Base-by-base conservation (phyloP, 148 eudicot genomes). In the Cornus kousa region DNA sequence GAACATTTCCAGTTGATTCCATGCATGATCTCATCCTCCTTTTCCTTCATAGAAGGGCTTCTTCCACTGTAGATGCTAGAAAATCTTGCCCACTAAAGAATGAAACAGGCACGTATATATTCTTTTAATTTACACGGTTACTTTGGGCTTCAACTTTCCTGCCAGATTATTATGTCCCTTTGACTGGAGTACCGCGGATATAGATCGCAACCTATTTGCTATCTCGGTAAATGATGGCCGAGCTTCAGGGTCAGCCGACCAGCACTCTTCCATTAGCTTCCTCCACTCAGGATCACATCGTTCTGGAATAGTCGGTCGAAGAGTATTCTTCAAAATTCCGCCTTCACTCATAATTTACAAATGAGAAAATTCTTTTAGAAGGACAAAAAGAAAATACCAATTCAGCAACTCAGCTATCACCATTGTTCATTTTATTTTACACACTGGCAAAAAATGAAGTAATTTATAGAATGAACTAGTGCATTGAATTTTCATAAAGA, bases 261-360 rank as follows among this genome's bases (percentile, higher is more conserved):
- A 93, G 85, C 98, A 95, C 13, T 90, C 93, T 76, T 93, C 97
- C 91, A 95, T 91, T 80, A 95, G 87, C 31, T 82, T 88, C 79
- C 80, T 91, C 98, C 98, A 95, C 71, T 91, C 94, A 12, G 89
- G 81, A 81, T 93, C 96, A 84, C 96, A 95, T 53, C 78, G 76
- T 32, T 90, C 94, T 5, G 97, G 97, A 76, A 93, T 80, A 20
- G 83, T 77, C 74, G 98, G 98, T 66, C 97, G 86, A 4, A 94
- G 94, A 19, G 95, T 94, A 78, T 94, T 87, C 88, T 94, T 94
- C 69, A 94, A 79, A 50, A 94, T 91, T 65, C 98, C 98, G 9
- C 98, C 98, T 94, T 80, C 74, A 81, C 8, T 43, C 48, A 43
- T 43, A 43, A 7, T 43, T 43, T 7, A 53, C 4, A 31, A 59